These are phyloP conservation scores for Hypoxylon sp. DNA, from an alignment of 2,329 filamentous ascomycete species.

Conservation along the genomic window DNA sequence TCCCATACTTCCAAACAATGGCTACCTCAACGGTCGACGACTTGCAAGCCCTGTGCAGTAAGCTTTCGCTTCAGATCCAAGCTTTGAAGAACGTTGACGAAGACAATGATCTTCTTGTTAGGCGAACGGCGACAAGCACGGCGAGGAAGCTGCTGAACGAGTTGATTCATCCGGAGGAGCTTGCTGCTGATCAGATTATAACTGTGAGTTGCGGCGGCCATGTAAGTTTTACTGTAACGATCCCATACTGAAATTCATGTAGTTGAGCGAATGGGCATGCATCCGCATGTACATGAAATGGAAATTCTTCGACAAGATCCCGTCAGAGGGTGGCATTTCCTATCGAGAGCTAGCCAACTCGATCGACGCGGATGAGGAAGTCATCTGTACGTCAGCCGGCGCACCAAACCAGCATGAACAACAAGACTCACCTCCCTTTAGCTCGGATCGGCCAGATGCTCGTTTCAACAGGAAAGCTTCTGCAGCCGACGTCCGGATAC, in stretches of 20 bases:
- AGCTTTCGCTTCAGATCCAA: slow-evolving; percentile 19
- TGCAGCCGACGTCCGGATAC: slow-evolving; percentile 11
- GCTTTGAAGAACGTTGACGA: slow-evolving; percentile 3
- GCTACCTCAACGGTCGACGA: slow-evolving; percentile 1
- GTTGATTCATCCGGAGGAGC: slow-evolving; percentile 25
- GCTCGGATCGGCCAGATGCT: slow-evolving; percentile 31
- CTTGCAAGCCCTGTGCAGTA: slow-evolving; percentile 12
- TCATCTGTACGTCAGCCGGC: slow-evolving; percentile 13
- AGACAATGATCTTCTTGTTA: slow-evolving; percentile 3
- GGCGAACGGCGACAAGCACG: slow-evolving; percentile 9
- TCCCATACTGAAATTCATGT: background rate
- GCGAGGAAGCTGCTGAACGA: slow-evolving; percentile 19
- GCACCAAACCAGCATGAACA: too few species aligned
- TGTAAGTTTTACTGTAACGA: background rate
- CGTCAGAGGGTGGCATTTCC: slow-evolving; percentile 17
- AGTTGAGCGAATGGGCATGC: slow-evolving; percentile 24
- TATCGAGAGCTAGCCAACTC: slow-evolving; percentile 19
- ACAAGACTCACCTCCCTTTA: background rate
- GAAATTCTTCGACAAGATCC: slow-evolving; percentile 33
- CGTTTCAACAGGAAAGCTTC: slow-evolving; percentile 31
- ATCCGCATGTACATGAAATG: slow-evolving; percentile 31
- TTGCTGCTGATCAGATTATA: slow-evolving; percentile 17
- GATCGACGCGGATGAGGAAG: slow-evolving; percentile 17
- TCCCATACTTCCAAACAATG: background rate
- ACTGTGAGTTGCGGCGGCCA: slow-evolving; percentile 6